Percentiles rank a stretch among this genome's conserved stretches.
These are phyloP conservation scores for Uronychia binucleata DNA, from an alignment of 73 alveolate species.

Conservation along the genomic window DNA sequence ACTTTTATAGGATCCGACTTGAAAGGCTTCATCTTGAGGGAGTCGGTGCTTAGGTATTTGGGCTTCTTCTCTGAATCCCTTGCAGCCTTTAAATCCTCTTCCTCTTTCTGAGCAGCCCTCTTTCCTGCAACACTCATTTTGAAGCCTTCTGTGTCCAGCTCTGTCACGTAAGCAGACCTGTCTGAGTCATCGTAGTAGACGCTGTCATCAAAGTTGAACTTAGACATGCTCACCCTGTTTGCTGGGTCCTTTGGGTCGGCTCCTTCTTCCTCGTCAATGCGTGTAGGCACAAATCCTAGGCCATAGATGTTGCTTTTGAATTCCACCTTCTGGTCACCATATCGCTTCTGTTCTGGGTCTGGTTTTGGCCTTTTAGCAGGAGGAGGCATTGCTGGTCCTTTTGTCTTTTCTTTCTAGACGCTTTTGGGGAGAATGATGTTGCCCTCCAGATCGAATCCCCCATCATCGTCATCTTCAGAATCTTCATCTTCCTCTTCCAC, in stretches of 20 bases:
- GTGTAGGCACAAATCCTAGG: slow-evolving; percentile 6
- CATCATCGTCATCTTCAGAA: not conserved
- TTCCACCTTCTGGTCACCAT: not conserved
- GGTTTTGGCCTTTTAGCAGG: not conserved
- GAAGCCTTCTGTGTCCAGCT: not conserved
- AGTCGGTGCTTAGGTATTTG: not conserved
- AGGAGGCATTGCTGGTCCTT: slow-evolving; percentile 40
- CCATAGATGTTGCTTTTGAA: slow-evolving; percentile 10
- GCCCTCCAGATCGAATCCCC: not conserved
- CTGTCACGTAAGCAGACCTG: not conserved
- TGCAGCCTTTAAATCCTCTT: not conserved
- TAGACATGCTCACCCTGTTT: not conserved
- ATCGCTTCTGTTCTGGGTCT: not conserved
- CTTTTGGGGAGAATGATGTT: not conserved
- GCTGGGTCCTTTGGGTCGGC: not conserved
- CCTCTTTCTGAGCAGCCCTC: not conserved
- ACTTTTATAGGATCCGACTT: not conserved
- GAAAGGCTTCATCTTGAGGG: not conserved
- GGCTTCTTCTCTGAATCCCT: not conserved
- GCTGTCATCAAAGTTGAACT: not conserved
- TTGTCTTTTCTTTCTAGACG: not conserved
- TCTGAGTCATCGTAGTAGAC: not conserved
- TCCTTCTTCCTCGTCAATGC: not conserved
- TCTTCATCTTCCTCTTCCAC: not conserved
- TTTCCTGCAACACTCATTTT: not conserved